Conservation (phyloP, 768 basidiomycete genomes). For the Fomitopsis serialis region DNA sequence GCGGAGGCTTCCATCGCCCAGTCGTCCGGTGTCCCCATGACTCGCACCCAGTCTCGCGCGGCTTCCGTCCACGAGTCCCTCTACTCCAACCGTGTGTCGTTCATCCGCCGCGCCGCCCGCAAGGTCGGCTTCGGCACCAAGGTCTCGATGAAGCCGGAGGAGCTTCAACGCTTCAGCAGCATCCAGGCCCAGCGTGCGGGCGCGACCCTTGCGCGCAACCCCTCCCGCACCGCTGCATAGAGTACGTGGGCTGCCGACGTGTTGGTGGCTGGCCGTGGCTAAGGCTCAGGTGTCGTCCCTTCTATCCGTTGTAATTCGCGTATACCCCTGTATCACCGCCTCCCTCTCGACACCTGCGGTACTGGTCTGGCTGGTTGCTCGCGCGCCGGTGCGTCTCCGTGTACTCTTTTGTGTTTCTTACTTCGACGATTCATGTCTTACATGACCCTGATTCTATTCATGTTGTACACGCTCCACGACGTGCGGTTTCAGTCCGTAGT, state of each 20-base stretch:
- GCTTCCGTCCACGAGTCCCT: slow-evolving; percentile 87
- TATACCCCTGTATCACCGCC: too few species aligned
- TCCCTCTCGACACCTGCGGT: too few species aligned
- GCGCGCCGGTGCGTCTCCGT: too few species aligned
- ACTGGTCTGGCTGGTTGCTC: too few species aligned
- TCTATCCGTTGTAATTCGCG: too few species aligned
- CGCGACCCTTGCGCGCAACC: slow-evolving; percentile 71
- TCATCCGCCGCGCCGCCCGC: slow-evolving; percentile 83
- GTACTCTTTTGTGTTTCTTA: too few species aligned
- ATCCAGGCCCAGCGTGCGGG: slow-evolving; percentile 83
- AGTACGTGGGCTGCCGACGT: not conserved
- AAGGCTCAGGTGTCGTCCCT: too few species aligned
- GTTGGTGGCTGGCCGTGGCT: too few species aligned
- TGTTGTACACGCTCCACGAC: too few species aligned
- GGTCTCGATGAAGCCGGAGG: slow-evolving; percentile 77
- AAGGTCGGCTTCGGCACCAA: slow-evolving; percentile 86
- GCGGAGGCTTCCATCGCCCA: slow-evolving; percentile 27
- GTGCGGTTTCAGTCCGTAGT: too few species aligned
- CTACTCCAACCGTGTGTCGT: slow-evolving; percentile 93
- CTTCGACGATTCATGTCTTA: too few species aligned
- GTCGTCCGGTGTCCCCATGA: slow-evolving; percentile 63
- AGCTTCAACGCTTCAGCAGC: slow-evolving; percentile 79
- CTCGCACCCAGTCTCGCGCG: slow-evolving; percentile 84
- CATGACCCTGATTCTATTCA: too few species aligned
- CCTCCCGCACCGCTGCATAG: slow-evolving; percentile 45